These are phyloP conservation scores for Nepenthes gracilis DNA, from an alignment of 148 eudicot species.

Conservation along the genomic window DNA sequence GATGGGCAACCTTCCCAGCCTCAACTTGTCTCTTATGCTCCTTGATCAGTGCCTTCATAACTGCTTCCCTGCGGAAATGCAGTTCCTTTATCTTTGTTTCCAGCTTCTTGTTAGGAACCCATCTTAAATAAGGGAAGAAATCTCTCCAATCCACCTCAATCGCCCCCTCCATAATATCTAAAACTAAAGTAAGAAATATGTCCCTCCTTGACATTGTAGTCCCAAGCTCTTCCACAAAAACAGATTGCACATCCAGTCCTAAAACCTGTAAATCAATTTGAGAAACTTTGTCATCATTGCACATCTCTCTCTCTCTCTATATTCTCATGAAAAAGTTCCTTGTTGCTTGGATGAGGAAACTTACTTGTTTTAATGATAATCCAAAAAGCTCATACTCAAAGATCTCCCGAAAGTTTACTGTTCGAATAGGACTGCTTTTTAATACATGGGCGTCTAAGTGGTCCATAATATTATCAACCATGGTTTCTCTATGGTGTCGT, in stretches of 20 bases:
- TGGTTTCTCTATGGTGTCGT: slow-evolving; percentile 38
- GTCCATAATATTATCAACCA: slow-evolving; percentile 35
- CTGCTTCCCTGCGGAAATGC: slow-evolving; percentile 44
- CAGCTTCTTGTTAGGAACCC: slow-evolving; percentile 61
- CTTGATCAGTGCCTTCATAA: slow-evolving; percentile 60
- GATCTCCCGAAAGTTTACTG: slow-evolving; percentile 45
- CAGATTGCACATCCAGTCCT: slow-evolving; percentile 47
- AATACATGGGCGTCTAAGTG: slow-evolving; percentile 21
- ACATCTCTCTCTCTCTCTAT: neutral
- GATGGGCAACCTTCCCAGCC: slow-evolving; percentile 28
- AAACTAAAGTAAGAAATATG: slow-evolving; percentile 38
- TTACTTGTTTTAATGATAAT: slow-evolving; percentile 61
- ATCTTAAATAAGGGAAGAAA: slow-evolving; percentile 68
- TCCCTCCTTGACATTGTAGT: slow-evolving; percentile 47
- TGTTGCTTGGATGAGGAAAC: slow-evolving; percentile 1
- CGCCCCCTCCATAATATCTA: slow-evolving; percentile 75
- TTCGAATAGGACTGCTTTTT: slow-evolving; percentile 23
- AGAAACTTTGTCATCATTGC: neutral
- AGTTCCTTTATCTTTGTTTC: slow-evolving; percentile 38
- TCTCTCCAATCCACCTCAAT: slow-evolving; percentile 96
- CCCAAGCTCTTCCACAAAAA: slow-evolving; percentile 57
- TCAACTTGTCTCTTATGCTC: slow-evolving; percentile 32
- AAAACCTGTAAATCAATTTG: slow-evolving; percentile 32
- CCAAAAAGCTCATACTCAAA: slow-evolving; percentile 74
- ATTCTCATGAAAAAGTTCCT: neutral